Base-by-base conservation (phyloP, 2,329 filamentous ascomycete species). In the Aspergillus udagawae region DNA sequence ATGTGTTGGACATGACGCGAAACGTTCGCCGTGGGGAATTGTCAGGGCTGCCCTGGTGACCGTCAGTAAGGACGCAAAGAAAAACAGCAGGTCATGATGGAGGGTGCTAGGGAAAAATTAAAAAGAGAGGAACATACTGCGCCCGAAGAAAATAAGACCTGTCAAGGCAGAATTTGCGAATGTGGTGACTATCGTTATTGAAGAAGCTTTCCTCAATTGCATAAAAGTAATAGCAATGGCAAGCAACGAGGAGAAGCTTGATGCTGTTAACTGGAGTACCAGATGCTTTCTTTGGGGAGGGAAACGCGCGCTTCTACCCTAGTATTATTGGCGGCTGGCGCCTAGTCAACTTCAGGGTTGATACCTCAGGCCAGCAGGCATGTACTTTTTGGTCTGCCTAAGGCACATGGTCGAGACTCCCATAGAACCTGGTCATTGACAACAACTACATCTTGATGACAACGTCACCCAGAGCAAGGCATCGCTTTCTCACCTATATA, bases 1-100 rank as follows among this genome's bases (percentile, higher is more conserved):
- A 72, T 8, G 58, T 70, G 58, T 71, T 67, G 21, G 68, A 63
- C 69, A 74, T 76, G 60, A 57, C 50, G 63, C 58, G 57, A 54
- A 53, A 53, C 29, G 49, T 35, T 64, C 54, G 63, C 59, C 57
- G 59, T 57, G 63, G 57, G 56, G 57, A 60, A 61, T 62, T 54
- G 56, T 62, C 57, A 54, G 65, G 64, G 60, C 60, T 65, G 57
- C 65, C 65, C 66, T 65, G 59, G 48, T 58, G 56, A 49, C 59
- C 60, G 66, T 63, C 65, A 60, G 55, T 45, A 56, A 54, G 52
- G 41, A 52, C 52, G 54, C 62, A 56, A 51, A 57, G 59, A 60
- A 61, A 61, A 57, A 55, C 58, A 54, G 49, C 45, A 45, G 52
- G 49, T 41, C 12, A 14, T 14, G 27, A 25, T 14, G 41, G 49